Base-by-base conservation (phyloP, 495 filamentous ascomycete genomes). In the Neurospora sublineolata region DNA sequence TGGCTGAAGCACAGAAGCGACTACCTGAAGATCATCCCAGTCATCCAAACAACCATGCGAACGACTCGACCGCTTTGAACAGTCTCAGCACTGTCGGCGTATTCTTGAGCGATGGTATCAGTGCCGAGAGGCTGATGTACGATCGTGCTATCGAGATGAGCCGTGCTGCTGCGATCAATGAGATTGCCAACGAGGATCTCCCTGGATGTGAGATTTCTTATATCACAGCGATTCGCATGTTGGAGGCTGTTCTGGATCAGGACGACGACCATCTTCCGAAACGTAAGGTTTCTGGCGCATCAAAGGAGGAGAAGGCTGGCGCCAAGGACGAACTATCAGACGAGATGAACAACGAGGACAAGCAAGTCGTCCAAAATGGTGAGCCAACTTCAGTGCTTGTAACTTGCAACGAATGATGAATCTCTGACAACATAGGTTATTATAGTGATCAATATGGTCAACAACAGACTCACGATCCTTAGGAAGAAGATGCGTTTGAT, bases 81-180 rank as follows among this genome's bases (percentile, higher is more conserved):
- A 89, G 87, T 40, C 85, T 88, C 3, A 92, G 91, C 69, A 77
- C 79, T 1, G 83, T 84, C 42, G 83, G 84, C 0, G 84, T 86
- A 12, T 78, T 84, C 23, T 74, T 92, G 16, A 88, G 85, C 3
- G 84, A 88, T 7, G 94, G 94, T 7, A 88, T 97, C 46, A 97
- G 94, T 27, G 95, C 95, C 0, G 95, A 97, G 82, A 97, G 93
- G 80, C 81, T 99, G 67, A 99, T 99, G 96, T 99, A 97, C 75
- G 96, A 99, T 74, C 92, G 95, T 16, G 95, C 95, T 4, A 81
- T 97, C 30, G 95, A 99, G 79, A 97, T 99, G 95, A 97, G 93
- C 75, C 89, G 93, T 42, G 87, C 92, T 3, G 94, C 95, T 7
- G 95, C 95, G 4, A 94, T 98, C 77, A 97, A 94, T 75, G 95